Conservation (phyloP, 164 flowering plant genomes). For the Pachysandra terminalis region DNA sequence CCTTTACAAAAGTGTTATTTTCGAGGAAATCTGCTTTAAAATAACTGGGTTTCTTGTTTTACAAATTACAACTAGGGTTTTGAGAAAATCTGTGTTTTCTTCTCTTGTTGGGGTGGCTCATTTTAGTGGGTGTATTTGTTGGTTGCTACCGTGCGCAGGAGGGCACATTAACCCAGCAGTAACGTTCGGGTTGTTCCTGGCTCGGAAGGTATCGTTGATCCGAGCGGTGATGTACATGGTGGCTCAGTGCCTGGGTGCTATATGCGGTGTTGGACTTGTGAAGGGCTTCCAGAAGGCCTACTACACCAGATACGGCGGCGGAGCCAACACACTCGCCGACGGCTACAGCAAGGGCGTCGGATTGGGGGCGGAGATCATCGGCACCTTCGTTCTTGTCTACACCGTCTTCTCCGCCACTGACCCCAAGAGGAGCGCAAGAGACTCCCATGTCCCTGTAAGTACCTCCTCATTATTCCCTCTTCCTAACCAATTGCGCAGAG, state of each 20-base stretch:
- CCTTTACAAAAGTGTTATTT: too few species aligned
- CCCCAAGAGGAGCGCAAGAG: constrained; percentile 61
- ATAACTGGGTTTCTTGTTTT: too few species aligned
- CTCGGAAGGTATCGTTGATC: constrained; percentile 51
- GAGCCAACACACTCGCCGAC: constrained; percentile 38
- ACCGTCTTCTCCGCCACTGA: constrained; percentile 70
- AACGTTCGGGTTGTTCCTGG: constrained; percentile 58
- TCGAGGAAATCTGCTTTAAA: too few species aligned
- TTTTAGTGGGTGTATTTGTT: too few species aligned
- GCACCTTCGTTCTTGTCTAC: constrained; percentile 61
- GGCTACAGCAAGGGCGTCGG: constrained; percentile 57
- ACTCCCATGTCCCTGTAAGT: constrained; percentile 63
- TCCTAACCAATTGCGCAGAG: too few species aligned
- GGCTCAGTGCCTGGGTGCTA: constrained; percentile 63
- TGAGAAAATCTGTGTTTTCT: too few species aligned
- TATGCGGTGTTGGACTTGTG: constrained; percentile 52
- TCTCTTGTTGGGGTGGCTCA: too few species aligned
- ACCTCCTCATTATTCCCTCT: neutral
- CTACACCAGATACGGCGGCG: constrained; percentile 46
- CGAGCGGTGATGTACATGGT: constrained; percentile 61
- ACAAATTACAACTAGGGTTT: too few species aligned
- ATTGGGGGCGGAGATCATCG: constrained; percentile 58
- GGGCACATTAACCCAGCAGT: constrained; percentile 48
- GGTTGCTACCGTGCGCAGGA: constrained; percentile 23
- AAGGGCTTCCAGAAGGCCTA: constrained; percentile 47